A percentile compares a stretch with the other conserved stretches of the same genome.
phyloP scores from a whole-genome alignment of 2,329 filamentous ascomycete species.

The Beauveria australis region DNA sequence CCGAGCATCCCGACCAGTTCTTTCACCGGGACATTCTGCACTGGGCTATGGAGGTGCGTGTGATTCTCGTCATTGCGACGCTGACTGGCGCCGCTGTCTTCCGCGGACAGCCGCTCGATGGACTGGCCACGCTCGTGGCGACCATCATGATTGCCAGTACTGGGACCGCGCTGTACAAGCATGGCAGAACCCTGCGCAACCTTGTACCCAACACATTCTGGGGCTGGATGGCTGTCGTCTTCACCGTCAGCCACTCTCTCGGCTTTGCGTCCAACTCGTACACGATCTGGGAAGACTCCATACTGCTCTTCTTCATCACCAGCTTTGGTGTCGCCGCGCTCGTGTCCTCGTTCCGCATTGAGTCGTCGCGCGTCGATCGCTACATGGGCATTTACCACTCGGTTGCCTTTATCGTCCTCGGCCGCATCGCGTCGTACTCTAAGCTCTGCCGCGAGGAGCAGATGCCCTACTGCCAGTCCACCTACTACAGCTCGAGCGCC shows the following conservation, averaged over 20 bases:
- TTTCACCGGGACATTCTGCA: constrained; percentile 26
- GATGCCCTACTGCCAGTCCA: constrained; percentile 92
- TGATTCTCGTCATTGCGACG: constrained; percentile 23
- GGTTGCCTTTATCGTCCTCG: constrained; percentile 69
- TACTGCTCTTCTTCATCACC: constrained; percentile 81
- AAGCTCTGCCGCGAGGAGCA: constrained; percentile 95
- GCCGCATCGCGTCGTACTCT: constrained; percentile 75
- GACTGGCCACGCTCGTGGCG: constrained; percentile 31
- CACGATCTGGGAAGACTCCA: constrained; percentile 97
- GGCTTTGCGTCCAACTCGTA: constrained; percentile 97
- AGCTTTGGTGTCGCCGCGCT: constrained; percentile 77
- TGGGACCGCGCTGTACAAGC: constrained; percentile 32
- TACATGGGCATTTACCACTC: constrained; percentile 79
- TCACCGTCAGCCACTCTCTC: constrained; percentile 79
- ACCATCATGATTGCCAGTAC: constrained; percentile 33
- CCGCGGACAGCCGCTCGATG: constrained; percentile 24
- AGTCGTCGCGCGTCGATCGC: constrained; percentile 52
- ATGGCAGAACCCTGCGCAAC: constrained; percentile 37
- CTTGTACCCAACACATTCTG: constrained; percentile 68
- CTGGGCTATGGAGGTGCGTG: constrained; percentile 27
- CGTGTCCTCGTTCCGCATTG: constrained; percentile 66
- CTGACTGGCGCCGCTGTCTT: constrained; percentile 24
- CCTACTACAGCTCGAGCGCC: constrained; percentile 85
- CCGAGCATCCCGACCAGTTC: constrained; percentile 31
- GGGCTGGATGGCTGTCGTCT: constrained; percentile 77